Evolutionary conservation across 2,329 filamentous ascomycete species (phyloP).

Genomic region (Cladophialophora immunda): DNA sequence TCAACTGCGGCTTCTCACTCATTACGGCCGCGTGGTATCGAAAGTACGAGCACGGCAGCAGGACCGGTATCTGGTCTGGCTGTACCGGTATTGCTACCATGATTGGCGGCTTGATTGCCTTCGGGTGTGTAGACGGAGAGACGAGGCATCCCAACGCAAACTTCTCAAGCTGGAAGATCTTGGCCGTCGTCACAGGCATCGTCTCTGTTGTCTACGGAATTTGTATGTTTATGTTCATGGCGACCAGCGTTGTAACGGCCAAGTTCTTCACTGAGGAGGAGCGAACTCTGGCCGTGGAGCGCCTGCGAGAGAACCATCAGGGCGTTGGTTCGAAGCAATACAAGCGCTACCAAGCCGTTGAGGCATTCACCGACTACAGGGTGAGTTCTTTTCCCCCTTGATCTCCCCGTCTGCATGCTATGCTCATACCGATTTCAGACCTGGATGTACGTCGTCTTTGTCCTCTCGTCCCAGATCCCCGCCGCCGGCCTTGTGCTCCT

Average conservation of each 20-base stretch:
- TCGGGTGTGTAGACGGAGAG: constrained; percentile 14
- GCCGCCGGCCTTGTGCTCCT: constrained; percentile 17
- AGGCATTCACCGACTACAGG: constrained; percentile 15
- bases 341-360: constrained; percentile 20
- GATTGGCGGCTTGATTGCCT: constrained; percentile 20
- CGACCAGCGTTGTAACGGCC: constrained; percentile 15
- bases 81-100: constrained; percentile 17
- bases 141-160: constrained; percentile 11
- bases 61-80: constrained; percentile 18
- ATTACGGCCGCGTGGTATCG: constrained; percentile 16
- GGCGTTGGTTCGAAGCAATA: constrained; percentile 17
- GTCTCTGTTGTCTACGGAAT: constrained; percentile 10
- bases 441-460: constrained; percentile 18
- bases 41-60: constrained; percentile 18
- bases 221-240: constrained; percentile 16
- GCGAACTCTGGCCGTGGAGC: constrained; percentile 11
- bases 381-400: background rate
- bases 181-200: constrained; percentile 12
- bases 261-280: constrained; percentile 17
- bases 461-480: constrained; percentile 14
- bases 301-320: constrained; percentile 19
- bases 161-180: constrained; percentile 20
- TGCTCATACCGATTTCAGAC: constrained; percentile 9
- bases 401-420: background rate
- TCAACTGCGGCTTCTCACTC: constrained; percentile 19